Conservation (phyloP, 2,329 filamentous ascomycete species). For the Rugonectria rugulosa region DNA sequence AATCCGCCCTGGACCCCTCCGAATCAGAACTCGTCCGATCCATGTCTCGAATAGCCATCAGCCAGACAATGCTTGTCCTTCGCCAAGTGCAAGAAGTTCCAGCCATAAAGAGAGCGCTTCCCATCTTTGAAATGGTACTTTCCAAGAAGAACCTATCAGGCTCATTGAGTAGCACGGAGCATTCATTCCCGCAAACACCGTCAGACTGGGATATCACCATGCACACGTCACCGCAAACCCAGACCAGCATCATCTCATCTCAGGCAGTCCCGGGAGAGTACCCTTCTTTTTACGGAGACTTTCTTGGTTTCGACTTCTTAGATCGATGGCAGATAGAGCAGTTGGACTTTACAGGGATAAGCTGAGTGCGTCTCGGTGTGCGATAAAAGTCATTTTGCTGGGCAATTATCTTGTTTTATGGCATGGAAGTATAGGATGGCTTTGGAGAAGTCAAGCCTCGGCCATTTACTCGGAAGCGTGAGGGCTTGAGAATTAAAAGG, state of each 20-base stretch:
- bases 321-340: slow-evolving; percentile 4
- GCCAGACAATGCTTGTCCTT: slow-evolving; percentile 12
- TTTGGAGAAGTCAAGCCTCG: too few species aligned
- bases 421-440: too few species aligned
- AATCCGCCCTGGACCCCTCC: slow-evolving; percentile 12
- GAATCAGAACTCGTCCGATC: slow-evolving; percentile 13
- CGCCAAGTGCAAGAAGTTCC: slow-evolving; percentile 8
- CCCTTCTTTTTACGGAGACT: neutral
- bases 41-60: slow-evolving; percentile 17
- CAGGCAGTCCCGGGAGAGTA: neutral
- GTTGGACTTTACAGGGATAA: neutral
- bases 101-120: slow-evolving; percentile 6
- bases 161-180: neutral
- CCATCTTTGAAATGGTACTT: slow-evolving; percentile 15
- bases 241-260: neutral
- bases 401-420: too few species aligned
- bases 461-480: too few species aligned
- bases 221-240: neutral
- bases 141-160: slow-evolving; percentile 8
- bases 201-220: neutral
- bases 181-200: neutral
- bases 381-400: too few species aligned
- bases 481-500: too few species aligned
- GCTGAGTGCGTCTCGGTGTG: too few species aligned
- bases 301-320: slow-evolving; percentile 9